Evolutionary conservation across 768 basidiomycete genomes (phyloP).

Genomic region (Tulasnella sp.): DNA sequence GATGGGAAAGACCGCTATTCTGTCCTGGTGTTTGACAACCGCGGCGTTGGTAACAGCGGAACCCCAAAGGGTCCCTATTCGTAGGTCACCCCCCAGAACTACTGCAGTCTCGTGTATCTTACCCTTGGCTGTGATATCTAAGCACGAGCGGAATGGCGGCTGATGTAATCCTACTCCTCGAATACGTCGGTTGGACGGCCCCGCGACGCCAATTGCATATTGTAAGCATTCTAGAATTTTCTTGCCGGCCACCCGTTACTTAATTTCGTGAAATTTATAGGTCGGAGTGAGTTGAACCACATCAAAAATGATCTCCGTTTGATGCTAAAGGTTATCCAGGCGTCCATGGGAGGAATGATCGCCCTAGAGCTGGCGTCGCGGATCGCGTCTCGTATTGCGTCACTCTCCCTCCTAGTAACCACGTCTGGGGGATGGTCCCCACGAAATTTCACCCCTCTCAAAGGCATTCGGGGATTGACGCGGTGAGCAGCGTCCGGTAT

Average conservation of each 20-base stretch:
- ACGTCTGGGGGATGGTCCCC: constrained; percentile 57
- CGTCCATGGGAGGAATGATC: constrained; percentile 81
- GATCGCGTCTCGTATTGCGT: constrained; percentile 62
- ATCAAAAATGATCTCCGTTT: not conserved
- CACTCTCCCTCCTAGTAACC: constrained; percentile 65
- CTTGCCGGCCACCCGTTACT: not conserved
- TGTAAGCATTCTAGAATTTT: constrained; percentile 46
- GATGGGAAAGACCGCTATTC: constrained; percentile 45
- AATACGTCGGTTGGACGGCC: constrained; percentile 67
- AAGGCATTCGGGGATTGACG: not conserved
- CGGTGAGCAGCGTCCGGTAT: not conserved
- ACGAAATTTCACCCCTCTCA: constrained; percentile 54
- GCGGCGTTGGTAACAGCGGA: constrained; percentile 73
- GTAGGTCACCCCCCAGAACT: constrained; percentile 42
- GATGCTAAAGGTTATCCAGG: constrained; percentile 13
- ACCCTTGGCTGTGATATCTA: constrained; percentile 22
- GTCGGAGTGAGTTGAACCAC: constrained; percentile 10
- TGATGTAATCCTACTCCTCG: constrained; percentile 61
- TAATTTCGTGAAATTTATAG: not conserved
- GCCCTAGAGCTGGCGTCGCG: constrained; percentile 68
- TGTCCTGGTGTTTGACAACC: constrained; percentile 75
- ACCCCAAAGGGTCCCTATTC: constrained; percentile 72
- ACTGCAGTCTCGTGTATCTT: constrained; percentile 4
- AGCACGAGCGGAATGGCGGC: constrained; percentile 77
- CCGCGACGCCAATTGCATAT: constrained; percentile 55